A percentile compares a stretch with the other conserved stretches of the same genome.
Conservation (phyloP, 345 rosid genomes). For the Hibiscus syriacus region DNA sequence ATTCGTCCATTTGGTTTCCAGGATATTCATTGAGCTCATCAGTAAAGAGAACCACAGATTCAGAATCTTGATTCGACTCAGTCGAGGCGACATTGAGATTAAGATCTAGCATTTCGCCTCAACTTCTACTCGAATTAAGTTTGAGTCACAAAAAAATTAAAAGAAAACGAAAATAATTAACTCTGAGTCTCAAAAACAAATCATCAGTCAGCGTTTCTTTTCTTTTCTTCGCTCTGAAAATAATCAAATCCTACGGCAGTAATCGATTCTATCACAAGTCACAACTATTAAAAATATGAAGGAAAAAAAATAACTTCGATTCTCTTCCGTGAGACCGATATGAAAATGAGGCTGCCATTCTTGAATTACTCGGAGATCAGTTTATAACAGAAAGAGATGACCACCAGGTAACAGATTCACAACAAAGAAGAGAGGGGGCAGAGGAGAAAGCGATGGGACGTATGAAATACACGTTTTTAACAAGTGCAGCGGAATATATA, state of each 20-base stretch:
- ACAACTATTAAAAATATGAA: too few species aligned
- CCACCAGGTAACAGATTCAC: conserved; percentile 20
- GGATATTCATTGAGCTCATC: conserved; percentile 39
- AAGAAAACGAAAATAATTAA: too few species aligned
- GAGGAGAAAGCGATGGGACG: conserved; percentile 23
- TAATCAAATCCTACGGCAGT: conserved; percentile 13
- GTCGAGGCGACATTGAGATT: conserved; percentile 52
- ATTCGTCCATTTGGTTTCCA: conserved; percentile 35
- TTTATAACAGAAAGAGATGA: conserved; percentile 13
- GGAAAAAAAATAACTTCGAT: not conserved
- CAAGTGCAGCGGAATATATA: not conserved
- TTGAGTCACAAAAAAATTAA: not conserved
- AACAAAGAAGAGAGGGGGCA: not conserved
- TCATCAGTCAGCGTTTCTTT: conserved; percentile 12
- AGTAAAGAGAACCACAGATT: conserved; percentile 17
- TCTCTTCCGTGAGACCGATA: not conserved
- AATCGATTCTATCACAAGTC: conserved; percentile 13
- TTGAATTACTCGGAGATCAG: conserved; percentile 13
- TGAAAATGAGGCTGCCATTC: conserved; percentile 1
- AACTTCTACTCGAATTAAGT: not conserved
- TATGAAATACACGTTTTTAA: conserved; percentile 30
- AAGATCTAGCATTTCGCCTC: conserved; percentile 71
- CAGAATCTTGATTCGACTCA: conserved; percentile 49
- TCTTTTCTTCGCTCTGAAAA: not conserved
- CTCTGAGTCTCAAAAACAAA: conserved; percentile 6